Evolutionary conservation across 768 basidiomycete species (phyloP).

Genomic region (Serendipita sp.): DNA sequence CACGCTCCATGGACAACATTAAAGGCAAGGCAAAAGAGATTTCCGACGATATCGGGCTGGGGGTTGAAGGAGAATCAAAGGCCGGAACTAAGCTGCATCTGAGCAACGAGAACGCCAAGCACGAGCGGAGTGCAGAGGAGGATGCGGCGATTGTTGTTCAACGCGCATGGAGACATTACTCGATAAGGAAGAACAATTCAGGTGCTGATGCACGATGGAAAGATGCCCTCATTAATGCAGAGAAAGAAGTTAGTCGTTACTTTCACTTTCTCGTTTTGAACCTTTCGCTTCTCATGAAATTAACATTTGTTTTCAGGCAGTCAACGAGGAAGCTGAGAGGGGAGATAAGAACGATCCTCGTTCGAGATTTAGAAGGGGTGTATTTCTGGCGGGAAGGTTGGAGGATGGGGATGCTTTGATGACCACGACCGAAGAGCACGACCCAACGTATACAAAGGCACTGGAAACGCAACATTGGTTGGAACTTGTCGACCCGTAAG

Average conservation of each 20-base stretch:
- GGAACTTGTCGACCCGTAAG: conserved; percentile 42
- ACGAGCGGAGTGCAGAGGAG: neutral
- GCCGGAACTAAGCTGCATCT: neutral
- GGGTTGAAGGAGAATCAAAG: too few species aligned
- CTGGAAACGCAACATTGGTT: conserved; percentile 49
- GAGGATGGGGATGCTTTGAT: conserved; percentile 29
- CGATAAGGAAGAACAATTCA: conserved; percentile 15
- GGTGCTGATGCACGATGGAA: conserved; percentile 15
- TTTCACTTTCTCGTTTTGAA: neutral
- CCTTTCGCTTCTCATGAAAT: neutral
- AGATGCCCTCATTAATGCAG: conserved; percentile 24
- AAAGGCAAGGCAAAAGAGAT: neutral
- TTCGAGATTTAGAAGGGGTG: conserved; percentile 33
- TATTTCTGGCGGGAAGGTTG: conserved; percentile 26
- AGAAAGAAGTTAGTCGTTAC: conserved; percentile 21
- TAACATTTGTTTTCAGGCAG: neutral
- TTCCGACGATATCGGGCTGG: neutral
- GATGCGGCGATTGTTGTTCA: conserved; percentile 26
- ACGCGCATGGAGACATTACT: conserved; percentile 20
- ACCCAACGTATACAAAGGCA: conserved; percentile 14
- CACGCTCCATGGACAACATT: neutral
- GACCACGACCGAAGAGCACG: conserved; percentile 13
- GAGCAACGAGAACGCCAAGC: neutral
- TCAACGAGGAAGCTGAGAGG: conserved; percentile 26
- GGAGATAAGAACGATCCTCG: conserved; percentile 30